Evolutionary conservation across 148 eudicot genomes (phyloP).

Genomic region (Oxyria digyna): DNA sequence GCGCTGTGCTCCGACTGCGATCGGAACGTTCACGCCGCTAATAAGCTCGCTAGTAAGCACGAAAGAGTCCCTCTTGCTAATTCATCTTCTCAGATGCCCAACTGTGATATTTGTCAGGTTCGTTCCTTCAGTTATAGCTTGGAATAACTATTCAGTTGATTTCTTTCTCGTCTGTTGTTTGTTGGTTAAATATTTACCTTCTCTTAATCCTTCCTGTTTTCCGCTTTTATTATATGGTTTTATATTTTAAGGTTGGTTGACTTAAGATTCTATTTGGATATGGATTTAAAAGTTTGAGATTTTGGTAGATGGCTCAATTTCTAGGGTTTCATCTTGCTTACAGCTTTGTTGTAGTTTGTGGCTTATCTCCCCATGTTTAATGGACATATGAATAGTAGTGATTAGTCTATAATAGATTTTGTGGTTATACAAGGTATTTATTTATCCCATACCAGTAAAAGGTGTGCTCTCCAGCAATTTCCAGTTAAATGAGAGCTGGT

Average conservation of each 20-base stretch:
- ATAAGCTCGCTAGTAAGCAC: conserved; percentile 85
- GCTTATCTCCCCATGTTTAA: not conserved
- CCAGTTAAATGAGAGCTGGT: not conserved
- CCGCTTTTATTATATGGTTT: not conserved
- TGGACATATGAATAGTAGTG: not conserved
- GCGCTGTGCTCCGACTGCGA: conserved; percentile 41
- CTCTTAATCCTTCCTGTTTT: not conserved
- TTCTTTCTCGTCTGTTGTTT: not conserved
- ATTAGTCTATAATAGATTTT: not conserved
- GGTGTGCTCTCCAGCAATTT: not conserved
- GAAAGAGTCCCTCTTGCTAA: conserved; percentile 56
- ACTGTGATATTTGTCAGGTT: conserved; percentile 94
- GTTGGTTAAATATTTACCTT: not conserved
- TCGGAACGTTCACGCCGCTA: conserved; percentile 79
- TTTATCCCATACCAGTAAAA: too few relatives aligned
- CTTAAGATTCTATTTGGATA: not conserved
- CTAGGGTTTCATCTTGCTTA: not conserved
- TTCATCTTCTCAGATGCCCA: conserved; percentile 51
- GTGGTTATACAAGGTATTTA: not conserved
- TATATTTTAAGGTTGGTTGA: not conserved
- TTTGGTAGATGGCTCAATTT: not conserved
- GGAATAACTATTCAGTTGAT: not conserved
- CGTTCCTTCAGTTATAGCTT: not conserved
- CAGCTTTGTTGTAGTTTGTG: not conserved
- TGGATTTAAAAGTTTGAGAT: not conserved